Base-by-base conservation (phyloP, 1,284 basidiomycete genomes). In the Fomitopsis betulina region DNA sequence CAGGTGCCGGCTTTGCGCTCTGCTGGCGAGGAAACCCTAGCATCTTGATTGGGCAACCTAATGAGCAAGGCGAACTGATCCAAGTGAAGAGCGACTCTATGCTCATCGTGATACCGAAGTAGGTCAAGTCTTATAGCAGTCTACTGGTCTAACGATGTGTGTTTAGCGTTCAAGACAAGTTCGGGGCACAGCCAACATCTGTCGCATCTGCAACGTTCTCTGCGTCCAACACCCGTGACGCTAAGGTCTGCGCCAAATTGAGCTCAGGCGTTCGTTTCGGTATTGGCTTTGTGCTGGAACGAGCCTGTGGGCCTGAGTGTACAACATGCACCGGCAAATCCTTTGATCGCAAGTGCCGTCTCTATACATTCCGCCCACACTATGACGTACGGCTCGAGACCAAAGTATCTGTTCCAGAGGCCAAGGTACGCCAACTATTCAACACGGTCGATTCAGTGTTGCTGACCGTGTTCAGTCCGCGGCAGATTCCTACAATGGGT, bases 221-320 rank as follows among this genome's bases (percentile, higher is more conserved):
- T 7, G 53, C 19, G 12, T 32, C 25, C 21, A 45, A 54, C 12
- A 77, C 68, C 70, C 72, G 58, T 82, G 86, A 71, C 69, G 64
- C 62, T 21, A 73, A 66, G 9, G 60, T 93, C 30, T 93, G 91
- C 62, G 94, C 93, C 9, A 91, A 92, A 65, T 83, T 98, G 63
- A 81, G 84, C 32, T 91, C 93, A 57, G 96, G 96, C 17, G 89
- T 96, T n/a, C 83, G 92, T 32, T 96, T 95, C 73, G 96, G 96
- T 8, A 81, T 96, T 30, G 94, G 95, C 1, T 85, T 94, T 68
- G 80, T 82, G 9, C 79, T 95, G 45, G 96, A 99, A 72, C 82
- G 94, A 50, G 84, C 94, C 0, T 99, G 96, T 72, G 83, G 84
- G 8, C 73, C 79, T n/a, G 84, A 84, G 45, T 98, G 96, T 68